A percentile compares a stretch with the other conserved stretches of the same genome.
Evolutionary conservation across 768 basidiomycete genomes (phyloP).

Genomic region (Russula dissimulans): DNA sequence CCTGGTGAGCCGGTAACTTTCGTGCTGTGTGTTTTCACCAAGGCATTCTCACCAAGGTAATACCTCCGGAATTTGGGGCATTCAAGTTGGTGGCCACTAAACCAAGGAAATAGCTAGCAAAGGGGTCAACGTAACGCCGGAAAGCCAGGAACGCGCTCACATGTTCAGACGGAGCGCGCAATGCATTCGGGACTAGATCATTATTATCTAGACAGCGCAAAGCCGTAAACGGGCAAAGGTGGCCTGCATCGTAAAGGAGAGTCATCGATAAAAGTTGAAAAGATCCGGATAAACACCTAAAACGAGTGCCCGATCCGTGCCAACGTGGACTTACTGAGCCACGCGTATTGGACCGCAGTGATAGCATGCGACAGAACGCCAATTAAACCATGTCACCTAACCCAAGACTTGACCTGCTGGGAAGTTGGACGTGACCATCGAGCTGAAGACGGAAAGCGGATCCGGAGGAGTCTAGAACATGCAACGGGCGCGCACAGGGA

Average conservation of each 20-base stretch:
- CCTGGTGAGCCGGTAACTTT: not conserved
- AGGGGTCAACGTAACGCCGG: not conserved
- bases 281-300: not conserved
- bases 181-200: not conserved
- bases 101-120: not conserved
- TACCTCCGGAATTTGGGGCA: not conserved
- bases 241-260: not conserved
- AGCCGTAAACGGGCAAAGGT: not conserved
- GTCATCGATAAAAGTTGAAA: too few relatives aligned
- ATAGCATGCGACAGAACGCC: not conserved
- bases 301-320: not conserved
- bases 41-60: not conserved
- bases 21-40: not conserved
- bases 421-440: not conserved
- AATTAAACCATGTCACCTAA: not conserved
- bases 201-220: not conserved
- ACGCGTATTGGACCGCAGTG: too few relatives aligned
- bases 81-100: not conserved
- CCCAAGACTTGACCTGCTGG: not conserved
- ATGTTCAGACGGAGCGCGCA: conserved; percentile 9
- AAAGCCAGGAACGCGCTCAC: conserved; percentile 1
- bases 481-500: not conserved
- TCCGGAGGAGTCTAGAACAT: not conserved
- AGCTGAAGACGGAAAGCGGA: not conserved
- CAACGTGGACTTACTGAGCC: not conserved